A percentile compares a stretch with the other conserved stretches of the same genome.
These are phyloP conservation scores for Candida michaelii DNA, from an alignment of 805 yeast species.

Conservation along the genomic window DNA sequence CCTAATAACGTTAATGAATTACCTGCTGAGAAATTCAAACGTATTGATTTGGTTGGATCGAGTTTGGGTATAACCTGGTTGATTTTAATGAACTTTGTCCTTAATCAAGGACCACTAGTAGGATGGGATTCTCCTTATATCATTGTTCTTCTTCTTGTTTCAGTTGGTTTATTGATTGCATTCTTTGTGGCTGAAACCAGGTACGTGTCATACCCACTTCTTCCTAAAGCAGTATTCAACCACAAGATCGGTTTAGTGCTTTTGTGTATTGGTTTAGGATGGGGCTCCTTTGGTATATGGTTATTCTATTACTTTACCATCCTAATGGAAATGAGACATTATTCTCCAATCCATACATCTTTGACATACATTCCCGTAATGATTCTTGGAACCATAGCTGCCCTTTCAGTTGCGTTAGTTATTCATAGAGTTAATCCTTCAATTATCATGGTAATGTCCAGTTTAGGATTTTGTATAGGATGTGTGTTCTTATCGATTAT, in stretches of 20 bases:
- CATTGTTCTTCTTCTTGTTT: conserved; percentile 53
- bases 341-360: conserved; percentile 31
- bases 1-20: conserved; percentile 10
- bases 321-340: conserved; percentile 48
- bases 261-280: conserved; percentile 56
- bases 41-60: conserved; percentile 32
- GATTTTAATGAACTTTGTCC: conserved; percentile 61
- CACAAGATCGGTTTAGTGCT: conserved; percentile 49
- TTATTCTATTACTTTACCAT: conserved; percentile 61
- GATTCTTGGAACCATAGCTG: conserved; percentile 56
- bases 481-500: conserved; percentile 51
- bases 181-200: conserved; percentile 53
- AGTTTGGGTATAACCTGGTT: conserved; percentile 58
- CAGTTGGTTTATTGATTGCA: conserved; percentile 37
- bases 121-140: conserved; percentile 67
- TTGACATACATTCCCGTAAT: conserved; percentile 48
- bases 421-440: conserved; percentile 51
- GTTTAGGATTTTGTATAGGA: conserved; percentile 57
- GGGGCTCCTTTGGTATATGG: conserved; percentile 81
- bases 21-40: conserved; percentile 10
- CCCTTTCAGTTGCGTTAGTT: conserved; percentile 49
- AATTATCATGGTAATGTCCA: conserved; percentile 48
- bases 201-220: conserved; percentile 47
- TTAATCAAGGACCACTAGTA: conserved; percentile 74
- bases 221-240: conserved; percentile 52